phyloP scores from a whole-genome alignment of 768 basidiomycete species.

The Xanthoconium stramineum region DNA sequence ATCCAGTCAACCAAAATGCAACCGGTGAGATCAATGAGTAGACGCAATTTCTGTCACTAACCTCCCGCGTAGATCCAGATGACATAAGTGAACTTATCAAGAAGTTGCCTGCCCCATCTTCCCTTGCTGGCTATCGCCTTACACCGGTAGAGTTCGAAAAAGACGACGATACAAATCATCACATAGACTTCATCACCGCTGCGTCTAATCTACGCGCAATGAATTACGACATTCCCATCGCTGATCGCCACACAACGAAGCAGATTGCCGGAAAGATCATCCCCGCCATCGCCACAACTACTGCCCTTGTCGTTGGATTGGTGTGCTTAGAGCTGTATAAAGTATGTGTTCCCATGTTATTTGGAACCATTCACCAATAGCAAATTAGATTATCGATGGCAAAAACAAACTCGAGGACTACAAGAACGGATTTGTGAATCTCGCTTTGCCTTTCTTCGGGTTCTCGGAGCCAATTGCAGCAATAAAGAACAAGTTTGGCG shows the following conservation, averaged over 20 bases:
- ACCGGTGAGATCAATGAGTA: constrained; percentile 18
- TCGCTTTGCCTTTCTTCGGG: constrained; percentile 97
- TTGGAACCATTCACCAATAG: constrained; percentile 1
- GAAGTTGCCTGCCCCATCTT: constrained; percentile 83
- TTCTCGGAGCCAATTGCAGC: constrained; percentile 97
- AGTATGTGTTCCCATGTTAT: constrained; percentile 37
- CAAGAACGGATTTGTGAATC: constrained; percentile 98
- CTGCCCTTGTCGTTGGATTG: constrained; percentile 90
- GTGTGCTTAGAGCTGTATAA: constrained; percentile 98
- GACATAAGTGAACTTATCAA: constrained; percentile 56
- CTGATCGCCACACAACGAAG: constrained; percentile 92
- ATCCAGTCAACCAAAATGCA: constrained; percentile 67
- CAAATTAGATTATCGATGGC: constrained; percentile 81
- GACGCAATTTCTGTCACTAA: constrained; percentile 3
- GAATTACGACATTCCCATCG: constrained; percentile 87
- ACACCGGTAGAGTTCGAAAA: constrained; percentile 98
- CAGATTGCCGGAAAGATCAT: constrained; percentile 99
- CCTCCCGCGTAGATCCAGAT: constrained; percentile 38
- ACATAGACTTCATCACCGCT: constrained; percentile 98
- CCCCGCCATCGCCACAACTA: constrained; percentile 98
- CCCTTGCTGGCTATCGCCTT: constrained; percentile 93
- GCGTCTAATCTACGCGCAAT: constrained; percentile 94
- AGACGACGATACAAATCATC: constrained; percentile 96
- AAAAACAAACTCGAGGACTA: constrained; percentile 92
- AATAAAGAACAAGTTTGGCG: constrained; percentile 81